phyloP scores from a whole-genome alignment of 2,329 filamentous ascomycete genomes.

The Colletotrichum liaoningense region DNA sequence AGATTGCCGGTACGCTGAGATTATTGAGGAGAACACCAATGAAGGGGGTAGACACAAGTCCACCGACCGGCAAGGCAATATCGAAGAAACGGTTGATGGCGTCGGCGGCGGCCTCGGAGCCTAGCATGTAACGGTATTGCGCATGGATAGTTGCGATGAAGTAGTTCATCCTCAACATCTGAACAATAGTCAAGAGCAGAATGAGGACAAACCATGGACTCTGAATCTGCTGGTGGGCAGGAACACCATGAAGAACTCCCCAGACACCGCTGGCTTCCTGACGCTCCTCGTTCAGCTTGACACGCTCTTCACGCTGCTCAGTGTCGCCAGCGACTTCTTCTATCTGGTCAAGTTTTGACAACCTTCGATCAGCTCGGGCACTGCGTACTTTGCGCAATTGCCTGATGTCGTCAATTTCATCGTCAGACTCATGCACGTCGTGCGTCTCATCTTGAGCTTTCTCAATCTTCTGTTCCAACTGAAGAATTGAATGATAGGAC shows the following conservation, averaged over 20 bases:
- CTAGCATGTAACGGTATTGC: constrained; percentile 77
- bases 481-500: constrained; percentile 51
- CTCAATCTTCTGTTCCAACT: constrained; percentile 54
- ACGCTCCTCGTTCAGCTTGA: constrained; percentile 67
- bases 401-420: constrained; percentile 59
- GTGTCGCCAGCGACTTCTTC: constrained; percentile 70
- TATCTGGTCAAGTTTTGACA: constrained; percentile 70
- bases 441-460: constrained; percentile 48
- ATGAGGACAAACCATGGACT: constrained; percentile 81
- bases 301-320: constrained; percentile 66
- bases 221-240: constrained; percentile 72
- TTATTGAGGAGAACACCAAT: constrained; percentile 78
- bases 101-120: constrained; percentile 53
- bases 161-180: constrained; percentile 79
- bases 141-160: constrained; percentile 73
- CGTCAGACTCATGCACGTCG: constrained; percentile 65
- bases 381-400: constrained; percentile 56
- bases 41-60: constrained; percentile 76
- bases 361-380: constrained; percentile 61
- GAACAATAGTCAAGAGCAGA: constrained; percentile 69
- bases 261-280: constrained; percentile 73
- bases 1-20: constrained; percentile 69
- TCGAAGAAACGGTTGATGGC: constrained; percentile 56
- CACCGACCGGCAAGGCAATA: constrained; percentile 72
- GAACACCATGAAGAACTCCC: constrained; percentile 76